A percentile compares a stretch with the other conserved stretches of the same genome.
These are phyloP conservation scores for Fomitopsis palustris DNA, from an alignment of 1,284 basidiomycete species.

Conservation along the genomic window DNA sequence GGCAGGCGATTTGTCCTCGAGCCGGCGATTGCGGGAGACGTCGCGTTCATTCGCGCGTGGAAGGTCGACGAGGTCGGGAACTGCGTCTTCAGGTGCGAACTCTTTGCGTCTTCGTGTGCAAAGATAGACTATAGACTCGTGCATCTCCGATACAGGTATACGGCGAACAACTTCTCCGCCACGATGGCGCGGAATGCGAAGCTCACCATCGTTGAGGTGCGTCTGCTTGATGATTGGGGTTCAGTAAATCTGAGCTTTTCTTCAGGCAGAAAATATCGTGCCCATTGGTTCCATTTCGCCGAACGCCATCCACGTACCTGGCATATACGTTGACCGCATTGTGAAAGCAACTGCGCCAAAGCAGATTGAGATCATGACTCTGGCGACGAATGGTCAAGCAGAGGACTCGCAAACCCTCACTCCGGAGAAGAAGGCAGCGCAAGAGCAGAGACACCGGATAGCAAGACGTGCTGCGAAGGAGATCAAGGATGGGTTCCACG, in stretches of 20 bases:
- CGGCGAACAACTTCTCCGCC: constrained; percentile 85
- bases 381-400: constrained; percentile 38
- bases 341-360: constrained; percentile 78
- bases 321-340: constrained; percentile 87
- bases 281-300: constrained; percentile 83
- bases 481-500: constrained; percentile 86
- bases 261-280: constrained; percentile 87
- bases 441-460: constrained; percentile 64
- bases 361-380: constrained; percentile 74
- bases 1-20: constrained; percentile 88
- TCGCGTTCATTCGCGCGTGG: constrained; percentile 92
- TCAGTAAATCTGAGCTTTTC: neutral
- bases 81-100: constrained; percentile 72
- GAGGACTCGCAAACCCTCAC: constrained; percentile 28
- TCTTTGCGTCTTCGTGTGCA: neutral
- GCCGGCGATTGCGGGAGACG: constrained; percentile 81
- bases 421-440: constrained; percentile 51
- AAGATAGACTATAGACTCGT: neutral
- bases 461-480: constrained; percentile 88
- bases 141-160: constrained; percentile 52
- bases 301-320: constrained; percentile 82
- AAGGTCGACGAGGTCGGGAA: constrained; percentile 92
- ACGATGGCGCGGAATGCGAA: constrained; percentile 90
- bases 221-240: constrained; percentile 7
- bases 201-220: constrained; percentile 86